Base-by-base conservation (phyloP, 1,284 basidiomycete species). In the Melanopsichium pennsylvanicum region DNA sequence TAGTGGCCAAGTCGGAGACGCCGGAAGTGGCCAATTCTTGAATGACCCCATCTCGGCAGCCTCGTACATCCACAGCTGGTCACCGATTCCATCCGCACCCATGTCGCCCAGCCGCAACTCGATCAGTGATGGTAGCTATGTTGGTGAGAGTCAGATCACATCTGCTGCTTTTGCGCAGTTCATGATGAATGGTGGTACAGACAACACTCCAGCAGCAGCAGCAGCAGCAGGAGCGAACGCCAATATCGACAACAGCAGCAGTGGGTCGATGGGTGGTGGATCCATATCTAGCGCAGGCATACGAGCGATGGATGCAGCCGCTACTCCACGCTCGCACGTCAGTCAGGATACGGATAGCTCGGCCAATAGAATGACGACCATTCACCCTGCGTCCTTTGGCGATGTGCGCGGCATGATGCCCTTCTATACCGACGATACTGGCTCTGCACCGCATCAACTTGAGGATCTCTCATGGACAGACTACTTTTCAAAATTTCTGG, bases 391-490 rank as follows among this genome's bases (percentile, higher is more conserved):
- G 2, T 68, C 67, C 12, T 70, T 70, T 21, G 67, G 67, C 12
- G 67, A 70, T 15, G 67, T 61, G 2, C 49, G 58, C 11, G 68
- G 61, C 1, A 70, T 70, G 40, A 57, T 64, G 68, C 57, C 61
- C 6, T 23, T 70, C 16, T 64, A 52, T 35, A 41, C 51, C 18
- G 61, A 60, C 25, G 66, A 69, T 37, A 46, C 54, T 7, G 59
- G 59, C 26, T 62, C 66, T 19, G 44, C 39, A 10, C 48, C 43
- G 37, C 60, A 70, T 33, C 66, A 63, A 25, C 47, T 71, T 11
- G 68, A 71, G 23, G 68, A 67, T 34, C 56, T 71, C 3, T 55
- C 62, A 23, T 71, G 68, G 68, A 71, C 58, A 29, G 68, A 71
- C 29, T 66, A 70, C 41, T 70, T 70, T 45, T 63, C 66, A 37